A percentile compares a stretch with the other conserved stretches of the same genome.
Evolutionary conservation across 2,329 filamentous ascomycete species (phyloP).

Genomic region (Ceratocystis papillata): DNA sequence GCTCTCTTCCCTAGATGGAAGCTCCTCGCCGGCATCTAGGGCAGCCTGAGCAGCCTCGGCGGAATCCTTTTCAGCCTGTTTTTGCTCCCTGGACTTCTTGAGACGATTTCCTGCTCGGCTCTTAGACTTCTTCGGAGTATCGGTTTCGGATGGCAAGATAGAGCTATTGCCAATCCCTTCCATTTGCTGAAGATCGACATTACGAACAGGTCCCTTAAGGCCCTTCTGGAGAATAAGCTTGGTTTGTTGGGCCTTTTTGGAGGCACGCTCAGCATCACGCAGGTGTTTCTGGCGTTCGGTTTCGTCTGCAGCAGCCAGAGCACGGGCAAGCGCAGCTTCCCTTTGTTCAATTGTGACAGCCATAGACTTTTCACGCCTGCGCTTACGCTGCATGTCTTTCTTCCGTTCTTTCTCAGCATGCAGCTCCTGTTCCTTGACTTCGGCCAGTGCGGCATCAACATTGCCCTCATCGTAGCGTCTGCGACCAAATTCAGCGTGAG

Average conservation of each 20-base stretch:
- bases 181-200: slow-evolving; percentile 59
- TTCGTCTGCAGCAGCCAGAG: slow-evolving; percentile 68
- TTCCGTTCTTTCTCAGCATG: slow-evolving; percentile 96
- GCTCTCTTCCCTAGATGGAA: slow-evolving; percentile 49
- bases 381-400: slow-evolving; percentile 98
- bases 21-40: slow-evolving; percentile 64
- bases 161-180: slow-evolving; percentile 78
- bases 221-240: slow-evolving; percentile 79
- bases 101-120: slow-evolving; percentile 54
- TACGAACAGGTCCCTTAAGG: slow-evolving; percentile 62
- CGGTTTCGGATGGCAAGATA: slow-evolving; percentile 58
- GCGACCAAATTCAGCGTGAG: slow-evolving; percentile 60
- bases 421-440: slow-evolving; percentile 82
- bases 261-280: slow-evolving; percentile 76
- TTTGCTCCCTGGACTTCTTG: slow-evolving; percentile 84
- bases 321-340: slow-evolving; percentile 67
- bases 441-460: slow-evolving; percentile 68
- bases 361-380: slow-evolving; percentile 90
- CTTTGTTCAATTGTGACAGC: slow-evolving; percentile 86
- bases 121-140: slow-evolving; percentile 44
- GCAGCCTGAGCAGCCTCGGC: slow-evolving; percentile 83
- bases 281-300: slow-evolving; percentile 69
- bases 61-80: slow-evolving; percentile 67
- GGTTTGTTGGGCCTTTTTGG: slow-evolving; percentile 86
- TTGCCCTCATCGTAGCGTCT: slow-evolving; percentile 65